Evolutionary conservation across 2,329 filamentous ascomycete species (phyloP).

Genomic region (Arthrinium phaeospermum): DNA sequence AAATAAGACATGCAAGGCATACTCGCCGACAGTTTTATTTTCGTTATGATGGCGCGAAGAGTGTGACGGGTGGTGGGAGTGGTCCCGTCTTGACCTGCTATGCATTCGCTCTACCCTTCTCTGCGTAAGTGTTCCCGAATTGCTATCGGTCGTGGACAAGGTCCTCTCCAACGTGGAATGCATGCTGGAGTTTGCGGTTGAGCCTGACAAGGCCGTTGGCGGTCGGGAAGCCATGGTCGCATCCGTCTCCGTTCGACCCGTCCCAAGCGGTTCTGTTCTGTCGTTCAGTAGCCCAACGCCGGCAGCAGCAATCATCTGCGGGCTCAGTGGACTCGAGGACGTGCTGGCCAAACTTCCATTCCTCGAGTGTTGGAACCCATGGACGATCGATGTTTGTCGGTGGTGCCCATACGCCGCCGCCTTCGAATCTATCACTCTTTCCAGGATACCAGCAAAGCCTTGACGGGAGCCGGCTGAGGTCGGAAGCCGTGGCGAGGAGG

Average conservation of each 20-base stretch:
- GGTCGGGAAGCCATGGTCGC: conserved; percentile 47
- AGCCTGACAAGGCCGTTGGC: conserved; percentile 54
- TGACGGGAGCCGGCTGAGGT: conserved; percentile 46
- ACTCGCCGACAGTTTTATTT: conserved; percentile 94
- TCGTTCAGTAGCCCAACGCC: conserved; percentile 61
- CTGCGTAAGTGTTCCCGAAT: conserved; percentile 50
- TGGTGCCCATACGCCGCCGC: conserved; percentile 78
- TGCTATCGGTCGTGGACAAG: conserved; percentile 53
- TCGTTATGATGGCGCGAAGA: conserved; percentile 77
- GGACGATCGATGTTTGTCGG: conserved; percentile 94
- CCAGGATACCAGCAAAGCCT: conserved; percentile 49
- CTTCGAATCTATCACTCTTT: conserved; percentile 63
- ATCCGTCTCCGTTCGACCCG: conserved; percentile 54
- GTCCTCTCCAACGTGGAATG: conserved; percentile 49
- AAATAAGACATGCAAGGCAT: conserved; percentile 94
- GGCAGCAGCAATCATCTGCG: conserved; percentile 79
- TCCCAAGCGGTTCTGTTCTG: conserved; percentile 55
- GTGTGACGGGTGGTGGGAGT: conserved; percentile 76
- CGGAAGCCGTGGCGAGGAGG: conserved; percentile 46
- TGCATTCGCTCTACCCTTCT: conserved; percentile 66
- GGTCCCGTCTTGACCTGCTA: conserved; percentile 72
- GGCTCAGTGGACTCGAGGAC: conserved; percentile 83
- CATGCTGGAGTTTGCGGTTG: conserved; percentile 40
- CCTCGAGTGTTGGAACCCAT: conserved; percentile 91
- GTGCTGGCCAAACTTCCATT: conserved; percentile 87